phyloP scores from a whole-genome alignment of 768 basidiomycete species.

The Calocybe gangraenosa region DNA sequence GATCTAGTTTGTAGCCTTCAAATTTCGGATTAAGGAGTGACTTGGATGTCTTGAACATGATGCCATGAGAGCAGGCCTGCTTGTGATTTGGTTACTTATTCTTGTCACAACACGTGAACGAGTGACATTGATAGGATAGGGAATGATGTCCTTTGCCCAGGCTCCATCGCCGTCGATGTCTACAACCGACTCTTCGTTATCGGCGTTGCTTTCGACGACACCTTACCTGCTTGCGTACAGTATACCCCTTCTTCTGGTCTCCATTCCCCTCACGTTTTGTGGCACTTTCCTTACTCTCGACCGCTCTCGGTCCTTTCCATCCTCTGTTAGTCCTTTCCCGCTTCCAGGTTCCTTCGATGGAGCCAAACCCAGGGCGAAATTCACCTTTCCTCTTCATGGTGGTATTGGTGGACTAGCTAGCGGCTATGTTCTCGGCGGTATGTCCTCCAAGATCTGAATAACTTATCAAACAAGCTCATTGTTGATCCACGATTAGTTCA shows the following conservation, averaged over 20 bases:
- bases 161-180: conserved; percentile 16
- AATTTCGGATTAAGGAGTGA: conserved; percentile 76
- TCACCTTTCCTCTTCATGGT: conserved; percentile 46
- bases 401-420: conserved; percentile 58
- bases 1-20: conserved; percentile 76
- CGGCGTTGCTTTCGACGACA: conserved; percentile 41
- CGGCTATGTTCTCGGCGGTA: conserved; percentile 61
- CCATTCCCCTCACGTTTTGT: conserved; percentile 54
- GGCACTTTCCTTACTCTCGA: conserved; percentile 72
- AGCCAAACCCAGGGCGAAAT: conserved; percentile 25
- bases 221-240: conserved; percentile 53
- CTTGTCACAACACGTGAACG: conserved; percentile 1
- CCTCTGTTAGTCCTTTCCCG: conserved; percentile 31
- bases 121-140: background rate
- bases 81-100: too few species aligned
- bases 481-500: conserved; percentile 38
- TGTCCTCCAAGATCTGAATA: conserved; percentile 17
- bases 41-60: conserved; percentile 39
- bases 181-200: conserved; percentile 21
- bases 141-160: background rate
- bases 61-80: too few species aligned
- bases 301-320: conserved; percentile 59
- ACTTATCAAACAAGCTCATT: conserved; percentile 2
- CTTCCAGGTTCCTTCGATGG: conserved; percentile 29
- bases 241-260: conserved; percentile 57